Evolutionary conservation across 139 green algal genomes (phyloP), one percentile per base, ranked within the genome.

Genomic region (Chlamydomonas sp.): DNA sequence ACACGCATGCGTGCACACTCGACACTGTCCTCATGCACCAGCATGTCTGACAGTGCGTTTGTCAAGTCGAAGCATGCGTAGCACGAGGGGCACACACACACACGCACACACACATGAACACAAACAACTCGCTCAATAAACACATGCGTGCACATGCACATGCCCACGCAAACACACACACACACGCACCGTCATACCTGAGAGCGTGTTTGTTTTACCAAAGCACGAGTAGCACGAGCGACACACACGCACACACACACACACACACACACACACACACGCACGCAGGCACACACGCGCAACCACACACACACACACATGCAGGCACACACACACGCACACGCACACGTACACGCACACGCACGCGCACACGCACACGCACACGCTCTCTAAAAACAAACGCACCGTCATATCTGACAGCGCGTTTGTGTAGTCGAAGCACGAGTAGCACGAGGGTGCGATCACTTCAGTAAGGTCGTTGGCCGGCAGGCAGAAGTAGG

Each of bases 341-440:
- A 69, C 22, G 38, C 54, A n/a, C 22, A 62, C 54, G 5, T 20
- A 54, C 43, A 54, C 43, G 43, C 43, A 54, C 43, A 54, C 13
- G 43, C 43, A 50, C 16, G 43, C 43, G 20, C 43, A 54, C 16
- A 54, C 16, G 20, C 43, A 54, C 43, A 54, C 43, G 43, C 16
- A 54, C 13, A 54, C 43, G 20, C 43, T 26, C 43, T 54, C n/a
- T n/a, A 16, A n/a, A 50, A n/a, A 50, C 43, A 62, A 62, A 5
- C 73, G 39, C 58, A 87, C 81, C 67, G 93, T 89, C 47, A 98
- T 57, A 80, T 98, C 94, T 35, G 94, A 92, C 28, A 95, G 83
- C 8, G 74, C 86, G 73, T 99, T 99, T 48, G 87, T 63, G 80
- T 98, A 98, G 86, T 98, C 94, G 63, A 98, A 98, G 84, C 94